A percentile compares a stretch with the other conserved stretches of the same genome.
phyloP scores from a whole-genome alignment of 1,284 basidiomycete species.

The Marasmius tenuissimus region DNA sequence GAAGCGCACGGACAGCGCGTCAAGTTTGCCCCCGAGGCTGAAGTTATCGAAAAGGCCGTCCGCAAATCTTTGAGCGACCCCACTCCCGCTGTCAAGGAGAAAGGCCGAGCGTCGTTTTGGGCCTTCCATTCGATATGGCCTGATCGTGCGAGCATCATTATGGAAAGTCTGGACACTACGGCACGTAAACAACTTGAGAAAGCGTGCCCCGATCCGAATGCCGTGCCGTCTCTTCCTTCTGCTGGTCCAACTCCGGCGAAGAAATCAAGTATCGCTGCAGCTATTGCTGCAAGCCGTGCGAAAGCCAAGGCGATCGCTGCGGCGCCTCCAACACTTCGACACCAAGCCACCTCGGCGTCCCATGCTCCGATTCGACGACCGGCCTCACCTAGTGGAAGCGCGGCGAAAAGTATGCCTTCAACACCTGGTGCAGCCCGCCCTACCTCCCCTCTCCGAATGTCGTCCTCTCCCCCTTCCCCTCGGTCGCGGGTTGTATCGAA shows the following conservation, averaged over 20 bases:
- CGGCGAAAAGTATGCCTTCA: constrained; percentile 31
- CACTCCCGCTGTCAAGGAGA: constrained; percentile 80
- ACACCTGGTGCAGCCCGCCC: constrained; percentile 36
- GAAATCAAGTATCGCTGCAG: constrained; percentile 77
- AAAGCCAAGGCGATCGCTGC: constrained; percentile 82
- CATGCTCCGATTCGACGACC: constrained; percentile 47
- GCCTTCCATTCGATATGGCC: constrained; percentile 77
- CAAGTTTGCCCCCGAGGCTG: constrained; percentile 62
- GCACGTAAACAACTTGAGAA: constrained; percentile 87
- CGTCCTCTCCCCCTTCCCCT: constrained; percentile 42
- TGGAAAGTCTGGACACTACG: constrained; percentile 68
- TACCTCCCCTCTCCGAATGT: constrained; percentile 40
- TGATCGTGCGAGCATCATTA: constrained; percentile 60
- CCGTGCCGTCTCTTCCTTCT: constrained; percentile 36
- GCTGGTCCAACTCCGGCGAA: constrained; percentile 56
- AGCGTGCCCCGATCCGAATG: constrained; percentile 63
- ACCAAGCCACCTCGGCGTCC: constrained; percentile 72
- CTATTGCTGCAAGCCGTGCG: constrained; percentile 80
- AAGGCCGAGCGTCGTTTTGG: constrained; percentile 80
- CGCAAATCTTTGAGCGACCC: constrained; percentile 76
- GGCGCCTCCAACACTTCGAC: constrained; percentile 72
- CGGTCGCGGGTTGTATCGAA: constrained; percentile 40
- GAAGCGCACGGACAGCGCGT: constrained; percentile 67
- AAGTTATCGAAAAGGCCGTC: constrained; percentile 40
- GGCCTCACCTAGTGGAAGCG: constrained; percentile 36